Evolutionary conservation across 768 basidiomycete genomes (phyloP), one percentile per base, ranked within the genome.

Genomic region (Pisolithus sp.): DNA sequence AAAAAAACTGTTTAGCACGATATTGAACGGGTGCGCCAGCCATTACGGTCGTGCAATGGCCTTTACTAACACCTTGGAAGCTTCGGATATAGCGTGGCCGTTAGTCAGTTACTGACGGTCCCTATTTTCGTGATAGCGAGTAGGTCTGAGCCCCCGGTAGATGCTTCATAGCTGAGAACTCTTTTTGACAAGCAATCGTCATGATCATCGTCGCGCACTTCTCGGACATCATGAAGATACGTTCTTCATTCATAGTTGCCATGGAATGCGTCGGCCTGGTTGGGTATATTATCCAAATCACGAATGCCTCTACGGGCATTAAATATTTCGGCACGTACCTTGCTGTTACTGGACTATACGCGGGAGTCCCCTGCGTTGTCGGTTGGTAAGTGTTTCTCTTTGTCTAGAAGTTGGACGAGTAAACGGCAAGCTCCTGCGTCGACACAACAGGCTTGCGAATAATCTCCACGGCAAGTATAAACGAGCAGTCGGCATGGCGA

Each of bases 251-350:
- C 68, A 72, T 86, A 51, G 46, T 79, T 17, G 69, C 73, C 0
- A 79, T 78, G 0, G 75, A 78, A 2, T 24, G 66, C 3, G 70
- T 81, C 69, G 73, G 71, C 50, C 62, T 81, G 39, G 71, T 82
- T 41, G 83, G 83, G 0, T 84, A 80, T 57, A 51, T 73, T 0
- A 82, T 85, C 66, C 81, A 85, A 57, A 79, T 85, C 46, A 77
- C 80, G 2, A 61, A 73, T 28, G 76, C 67, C 0, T 54, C 75
- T 0, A 61, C 61, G 48, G 81, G 81, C 1, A 80, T 73, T 15
- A 84, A 86, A 62, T 86, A 86, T 63, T 81, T 83, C 53, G 83
- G 83, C 2, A 84, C 80, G 0, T 86, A 82, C 71, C 76, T 85
- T 53, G 72, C 75, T 37, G 82, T 84, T 10, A 68, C 74, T 1